Conservation (phyloP, 2,329 filamentous ascomycete genomes). For the Penicillium sp. region DNA sequence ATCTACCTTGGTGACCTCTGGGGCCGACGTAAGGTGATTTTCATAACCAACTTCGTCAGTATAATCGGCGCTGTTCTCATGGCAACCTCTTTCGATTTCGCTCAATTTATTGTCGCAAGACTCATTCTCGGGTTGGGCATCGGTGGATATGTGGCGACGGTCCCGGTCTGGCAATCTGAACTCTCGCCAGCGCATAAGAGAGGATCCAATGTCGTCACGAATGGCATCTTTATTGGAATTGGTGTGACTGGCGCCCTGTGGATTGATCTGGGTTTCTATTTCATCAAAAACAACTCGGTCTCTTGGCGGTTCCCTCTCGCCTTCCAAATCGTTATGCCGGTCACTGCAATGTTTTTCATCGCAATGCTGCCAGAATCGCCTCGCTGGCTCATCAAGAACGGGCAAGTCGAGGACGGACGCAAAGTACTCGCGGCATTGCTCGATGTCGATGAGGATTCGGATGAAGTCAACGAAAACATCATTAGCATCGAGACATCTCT, state of each 20-base stretch:
- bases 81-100: slow-evolving; percentile 45
- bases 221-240: slow-evolving; percentile 44
- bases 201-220: slow-evolving; percentile 22
- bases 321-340: slow-evolving; percentile 31
- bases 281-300: slow-evolving; percentile 26
- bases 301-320: slow-evolving; percentile 43
- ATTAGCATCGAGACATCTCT: slow-evolving; percentile 48
- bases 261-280: slow-evolving; percentile 45
- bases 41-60: slow-evolving; percentile 40
- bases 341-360: slow-evolving; percentile 27
- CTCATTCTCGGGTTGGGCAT: slow-evolving; percentile 47
- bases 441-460: slow-evolving; percentile 28
- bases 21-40: slow-evolving; percentile 47
- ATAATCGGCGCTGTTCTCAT: slow-evolving; percentile 47
- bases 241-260: slow-evolving; percentile 47
- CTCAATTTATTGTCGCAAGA: slow-evolving; percentile 48
- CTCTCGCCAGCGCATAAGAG: slow-evolving; percentile 18
- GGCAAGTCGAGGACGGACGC: slow-evolving; percentile 23
- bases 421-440: slow-evolving; percentile 17
- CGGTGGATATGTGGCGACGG: slow-evolving; percentile 38
- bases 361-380: slow-evolving; percentile 36
- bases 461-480: slow-evolving; percentile 45
- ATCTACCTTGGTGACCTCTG: slow-evolving; percentile 47
- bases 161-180: slow-evolving; percentile 14
- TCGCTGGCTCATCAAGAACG: slow-evolving; percentile 34